These are phyloP conservation scores for Cicer pinnatifidum DNA, from an alignment of 306 rosid species.

Conservation along the genomic window DNA sequence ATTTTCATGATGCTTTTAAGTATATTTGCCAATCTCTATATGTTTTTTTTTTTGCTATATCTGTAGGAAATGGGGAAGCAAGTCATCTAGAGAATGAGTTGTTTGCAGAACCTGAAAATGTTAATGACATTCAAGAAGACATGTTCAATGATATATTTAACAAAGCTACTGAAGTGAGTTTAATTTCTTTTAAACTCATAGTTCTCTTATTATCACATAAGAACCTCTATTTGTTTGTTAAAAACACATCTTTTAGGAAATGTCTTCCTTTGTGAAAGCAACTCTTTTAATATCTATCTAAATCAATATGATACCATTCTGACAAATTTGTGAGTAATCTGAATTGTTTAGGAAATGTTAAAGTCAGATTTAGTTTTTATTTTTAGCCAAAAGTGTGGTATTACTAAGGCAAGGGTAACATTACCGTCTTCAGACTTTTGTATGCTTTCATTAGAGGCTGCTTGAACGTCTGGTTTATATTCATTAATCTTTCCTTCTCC, in stretches of 20 bases:
- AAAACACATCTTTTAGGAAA: not conserved
- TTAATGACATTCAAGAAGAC: slow-evolving; percentile 59
- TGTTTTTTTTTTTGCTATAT: slow-evolving; percentile 41
- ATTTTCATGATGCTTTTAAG: slow-evolving; percentile 13
- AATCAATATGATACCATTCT: slow-evolving; percentile 14
- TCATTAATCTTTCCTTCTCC: slow-evolving; percentile 1
- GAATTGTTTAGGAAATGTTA: not conserved
- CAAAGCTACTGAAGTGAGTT: slow-evolving; percentile 68
- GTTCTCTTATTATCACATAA: slow-evolving; percentile 21
- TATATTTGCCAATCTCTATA: slow-evolving; percentile 8
- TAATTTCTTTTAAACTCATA: slow-evolving; percentile 34
- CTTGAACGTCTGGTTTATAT: slow-evolving; percentile 4
- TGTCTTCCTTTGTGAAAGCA: slow-evolving; percentile 16
- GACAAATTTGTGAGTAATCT: slow-evolving; percentile 17
- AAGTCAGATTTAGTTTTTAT: slow-evolving; percentile 8
- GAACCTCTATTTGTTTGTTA: slow-evolving; percentile 24
- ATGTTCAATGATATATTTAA: slow-evolving; percentile 63
- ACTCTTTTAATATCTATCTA: slow-evolving; percentile 29
- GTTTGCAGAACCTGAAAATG: slow-evolving; percentile 56
- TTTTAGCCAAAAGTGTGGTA: slow-evolving; percentile 3
- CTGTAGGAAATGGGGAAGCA: slow-evolving; percentile 57
- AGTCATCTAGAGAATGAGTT: slow-evolving; percentile 48
- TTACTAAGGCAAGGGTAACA: not conserved
- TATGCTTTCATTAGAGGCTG: slow-evolving; percentile 19
- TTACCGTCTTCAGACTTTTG: not conserved